These are phyloP conservation scores for Thermothelomyces thermophilus DNA, from an alignment of 2,329 filamentous ascomycete genomes.

Conservation along the genomic window DNA sequence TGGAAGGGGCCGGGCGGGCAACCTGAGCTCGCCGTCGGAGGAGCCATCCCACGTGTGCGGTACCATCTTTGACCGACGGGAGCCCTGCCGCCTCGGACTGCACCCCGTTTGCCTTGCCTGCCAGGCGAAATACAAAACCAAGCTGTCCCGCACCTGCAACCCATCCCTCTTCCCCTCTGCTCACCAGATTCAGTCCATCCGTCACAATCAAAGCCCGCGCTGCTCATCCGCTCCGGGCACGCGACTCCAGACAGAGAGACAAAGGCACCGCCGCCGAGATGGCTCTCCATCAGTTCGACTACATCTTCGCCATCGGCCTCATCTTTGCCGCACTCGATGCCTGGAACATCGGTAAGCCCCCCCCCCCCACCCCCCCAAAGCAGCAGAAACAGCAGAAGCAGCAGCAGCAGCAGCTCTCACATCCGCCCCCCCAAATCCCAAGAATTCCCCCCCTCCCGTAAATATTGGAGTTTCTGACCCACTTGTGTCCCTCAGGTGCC, in stretches of 20 bases:
- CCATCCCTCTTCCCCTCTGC: not conserved
- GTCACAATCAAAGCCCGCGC: constrained; percentile 3
- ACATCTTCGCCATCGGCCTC: constrained; percentile 57
- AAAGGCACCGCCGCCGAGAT: constrained; percentile 16
- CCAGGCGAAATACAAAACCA: constrained; percentile 14
- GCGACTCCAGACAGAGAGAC: not conserved
- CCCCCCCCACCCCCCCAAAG: too few relatives aligned
- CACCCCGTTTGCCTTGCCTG: not conserved
- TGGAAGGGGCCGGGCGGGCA: not conserved
- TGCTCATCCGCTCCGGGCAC: constrained; percentile 9
- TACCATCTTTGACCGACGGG: not conserved
- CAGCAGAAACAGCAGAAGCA: too few relatives aligned
- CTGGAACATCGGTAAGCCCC: constrained; percentile 56
- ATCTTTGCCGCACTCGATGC: constrained; percentile 61
- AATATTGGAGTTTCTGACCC: not conserved
- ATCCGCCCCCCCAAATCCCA: too few relatives aligned
- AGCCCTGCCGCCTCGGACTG: not conserved
- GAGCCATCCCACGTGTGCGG: constrained; percentile 9
- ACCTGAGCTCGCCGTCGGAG: not conserved
- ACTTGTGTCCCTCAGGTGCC: constrained; percentile 28
- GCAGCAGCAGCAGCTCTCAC: too few relatives aligned
- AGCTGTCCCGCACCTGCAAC: constrained; percentile 2
- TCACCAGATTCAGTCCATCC: constrained; percentile 9
- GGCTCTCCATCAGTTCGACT: constrained; percentile 49
- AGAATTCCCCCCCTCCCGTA: too few relatives aligned